These are phyloP conservation scores for Cantharellus cinnabarinus DNA, from an alignment of 768 basidiomycete species.

Conservation along the genomic window DNA sequence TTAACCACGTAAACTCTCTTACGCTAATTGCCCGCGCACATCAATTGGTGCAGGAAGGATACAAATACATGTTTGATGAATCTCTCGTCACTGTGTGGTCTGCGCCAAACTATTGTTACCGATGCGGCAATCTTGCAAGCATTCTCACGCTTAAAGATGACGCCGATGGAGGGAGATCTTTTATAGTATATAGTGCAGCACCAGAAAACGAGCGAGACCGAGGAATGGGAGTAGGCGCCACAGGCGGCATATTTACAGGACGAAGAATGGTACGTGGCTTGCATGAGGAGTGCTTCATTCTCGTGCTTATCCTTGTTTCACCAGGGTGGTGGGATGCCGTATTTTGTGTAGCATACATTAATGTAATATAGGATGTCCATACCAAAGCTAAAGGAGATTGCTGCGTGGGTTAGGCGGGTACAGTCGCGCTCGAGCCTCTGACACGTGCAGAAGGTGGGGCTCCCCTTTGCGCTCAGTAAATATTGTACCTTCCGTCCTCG, in stretches of 20 bases:
- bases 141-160: constrained; percentile 66
- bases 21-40: constrained; percentile 84
- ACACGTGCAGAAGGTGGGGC: neutral
- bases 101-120: constrained; percentile 72
- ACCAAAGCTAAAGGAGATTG: no score
- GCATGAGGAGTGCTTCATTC: neutral
- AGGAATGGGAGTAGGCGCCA: constrained; percentile 26
- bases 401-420: no score
- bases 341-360: constrained; percentile 24
- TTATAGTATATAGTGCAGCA: constrained; percentile 74
- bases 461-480: neutral
- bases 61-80: constrained; percentile 17
- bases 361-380: no score
- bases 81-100: constrained; percentile 75
- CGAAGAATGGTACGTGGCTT: constrained; percentile 12
- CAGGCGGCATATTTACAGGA: constrained; percentile 47
- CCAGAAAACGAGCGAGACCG: constrained; percentile 75
- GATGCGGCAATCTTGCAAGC: constrained; percentile 79
- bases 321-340: constrained; percentile 32
- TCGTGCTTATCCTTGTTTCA: neutral
- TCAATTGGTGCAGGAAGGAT: constrained; percentile 90
- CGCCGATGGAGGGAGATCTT: constrained; percentile 32
- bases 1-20: constrained; percentile 82
- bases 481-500: neutral
- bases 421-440: no score